phyloP scores from a whole-genome alignment of 2,329 filamentous ascomycete species.

The Cadophora sp. region DNA sequence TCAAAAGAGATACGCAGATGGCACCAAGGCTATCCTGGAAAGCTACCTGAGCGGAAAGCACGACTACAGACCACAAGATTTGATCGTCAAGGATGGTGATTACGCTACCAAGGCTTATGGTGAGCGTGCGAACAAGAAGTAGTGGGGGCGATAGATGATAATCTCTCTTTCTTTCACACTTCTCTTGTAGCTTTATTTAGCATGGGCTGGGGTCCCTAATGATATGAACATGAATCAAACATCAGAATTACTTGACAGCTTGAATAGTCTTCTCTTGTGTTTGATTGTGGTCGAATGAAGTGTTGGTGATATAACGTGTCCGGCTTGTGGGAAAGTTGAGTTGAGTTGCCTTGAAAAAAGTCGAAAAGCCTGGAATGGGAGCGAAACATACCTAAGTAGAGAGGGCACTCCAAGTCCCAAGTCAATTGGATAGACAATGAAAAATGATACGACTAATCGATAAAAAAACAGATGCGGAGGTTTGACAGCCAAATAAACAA shows the following conservation, averaged over 20 bases:
- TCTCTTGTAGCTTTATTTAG: constrained; percentile 15
- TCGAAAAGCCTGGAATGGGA: too few relatives aligned
- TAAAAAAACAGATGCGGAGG: too few relatives aligned
- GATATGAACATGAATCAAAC: constrained; percentile 4
- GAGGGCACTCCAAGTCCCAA: too few relatives aligned
- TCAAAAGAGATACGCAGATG: constrained; percentile 88
- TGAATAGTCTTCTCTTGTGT: not conserved
- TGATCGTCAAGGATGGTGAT: constrained; percentile 89
- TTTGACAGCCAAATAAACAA: too few relatives aligned
- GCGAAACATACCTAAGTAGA: too few relatives aligned
- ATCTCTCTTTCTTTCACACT: not conserved
- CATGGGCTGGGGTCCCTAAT: not conserved
- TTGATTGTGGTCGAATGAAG: too few relatives aligned
- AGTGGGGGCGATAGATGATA: not conserved
- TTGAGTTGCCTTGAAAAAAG: too few relatives aligned
- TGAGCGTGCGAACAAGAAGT: constrained; percentile 37
- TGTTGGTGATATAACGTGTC: too few relatives aligned
- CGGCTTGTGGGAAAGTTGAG: too few relatives aligned
- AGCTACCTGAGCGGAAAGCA: constrained; percentile 87
- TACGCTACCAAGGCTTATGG: constrained; percentile 82
- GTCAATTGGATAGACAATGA: too few relatives aligned
- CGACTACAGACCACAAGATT: constrained; percentile 88
- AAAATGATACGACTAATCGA: too few relatives aligned
- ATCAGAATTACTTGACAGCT: not conserved
- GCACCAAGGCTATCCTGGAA: constrained; percentile 87